Percentiles rank a stretch among this genome's conserved stretches.
Evolutionary conservation across 2,329 filamentous ascomycete species (phyloP).

Genomic region (Colletotrichum siamense): DNA sequence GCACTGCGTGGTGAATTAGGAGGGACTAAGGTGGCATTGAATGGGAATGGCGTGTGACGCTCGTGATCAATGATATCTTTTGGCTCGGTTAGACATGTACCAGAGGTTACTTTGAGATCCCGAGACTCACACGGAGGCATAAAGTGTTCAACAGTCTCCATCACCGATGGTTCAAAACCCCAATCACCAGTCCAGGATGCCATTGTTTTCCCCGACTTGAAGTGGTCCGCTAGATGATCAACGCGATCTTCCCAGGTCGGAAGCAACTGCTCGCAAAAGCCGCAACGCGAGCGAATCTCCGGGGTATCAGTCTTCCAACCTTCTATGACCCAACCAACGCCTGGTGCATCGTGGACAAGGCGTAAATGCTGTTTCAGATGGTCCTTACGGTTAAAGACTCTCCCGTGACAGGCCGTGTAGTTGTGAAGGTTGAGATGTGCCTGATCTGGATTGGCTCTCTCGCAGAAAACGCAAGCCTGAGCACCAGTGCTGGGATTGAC

Average conservation of each 20-base stretch:
- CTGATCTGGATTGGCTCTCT: conserved; percentile 56
- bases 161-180: conserved; percentile 67
- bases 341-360: conserved; percentile 68
- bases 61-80: conserved; percentile 70
- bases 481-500: conserved; percentile 65
- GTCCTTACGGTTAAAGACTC: conserved; percentile 70
- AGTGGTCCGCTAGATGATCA: conserved; percentile 71
- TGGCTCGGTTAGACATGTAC: conserved; percentile 41
- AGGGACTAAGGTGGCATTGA: conserved; percentile 48
- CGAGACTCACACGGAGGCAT: conserved; percentile 64
- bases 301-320: conserved; percentile 65
- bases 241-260: conserved; percentile 65
- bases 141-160: conserved; percentile 69
- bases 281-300: conserved; percentile 67
- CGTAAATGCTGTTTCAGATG: conserved; percentile 71
- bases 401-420: conserved; percentile 69
- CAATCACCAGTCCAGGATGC: conserved; percentile 74
- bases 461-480: conserved; percentile 65
- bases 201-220: conserved; percentile 69
- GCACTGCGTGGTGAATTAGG: conserved; percentile 58
- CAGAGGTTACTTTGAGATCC: conserved; percentile 40
- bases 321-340: conserved; percentile 68
- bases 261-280: conserved; percentile 69
- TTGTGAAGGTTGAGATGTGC: conserved; percentile 65
- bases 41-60: conserved; percentile 61